Evolutionary conservation across 2,329 filamentous ascomycete species (phyloP).

Genomic region (Tolypocladium album): DNA sequence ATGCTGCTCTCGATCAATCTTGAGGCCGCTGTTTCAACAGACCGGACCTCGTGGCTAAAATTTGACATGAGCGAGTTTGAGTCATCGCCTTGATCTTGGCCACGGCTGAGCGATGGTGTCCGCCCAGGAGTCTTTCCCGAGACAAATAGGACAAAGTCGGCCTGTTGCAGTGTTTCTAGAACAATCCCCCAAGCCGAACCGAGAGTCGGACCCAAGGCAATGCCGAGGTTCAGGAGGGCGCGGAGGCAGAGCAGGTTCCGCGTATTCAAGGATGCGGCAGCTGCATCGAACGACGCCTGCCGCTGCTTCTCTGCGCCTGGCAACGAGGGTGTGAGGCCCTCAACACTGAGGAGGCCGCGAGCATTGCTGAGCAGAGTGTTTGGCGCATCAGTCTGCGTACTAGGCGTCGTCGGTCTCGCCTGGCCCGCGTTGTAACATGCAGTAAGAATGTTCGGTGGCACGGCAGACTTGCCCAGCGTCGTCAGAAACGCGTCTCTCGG

Average conservation of each 20-base stretch:
- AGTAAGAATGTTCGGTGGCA: conserved; percentile 67
- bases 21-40: conserved; percentile 78
- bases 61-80: conserved; percentile 45
- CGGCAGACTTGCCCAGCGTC: conserved; percentile 83
- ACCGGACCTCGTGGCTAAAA: conserved; percentile 70
- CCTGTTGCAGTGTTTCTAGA: conserved; percentile 83
- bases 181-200: conserved; percentile 82
- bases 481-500: conserved; percentile 92
- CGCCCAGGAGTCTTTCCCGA: conserved; percentile 44
- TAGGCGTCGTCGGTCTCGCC: conserved; percentile 30
- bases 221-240: conserved; percentile 88
- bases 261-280: conserved; percentile 57
- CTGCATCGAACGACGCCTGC: conserved; percentile 46
- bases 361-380: conserved; percentile 59
- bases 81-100: conserved; percentile 40
- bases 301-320: conserved; percentile 47
- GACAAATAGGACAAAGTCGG: conserved; percentile 73
- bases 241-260: conserved; percentile 83
- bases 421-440: conserved; percentile 43
- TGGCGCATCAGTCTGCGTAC: conserved; percentile 34
- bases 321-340: conserved; percentile 52
- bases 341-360: conserved; percentile 62
- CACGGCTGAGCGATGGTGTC: conserved; percentile 35
- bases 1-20: conserved; percentile 85
- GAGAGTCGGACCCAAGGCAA: conserved; percentile 82